Evolutionary conservation across 352 stramenopile species (phyloP).

Genomic region (Blastocystis sp.): DNA sequence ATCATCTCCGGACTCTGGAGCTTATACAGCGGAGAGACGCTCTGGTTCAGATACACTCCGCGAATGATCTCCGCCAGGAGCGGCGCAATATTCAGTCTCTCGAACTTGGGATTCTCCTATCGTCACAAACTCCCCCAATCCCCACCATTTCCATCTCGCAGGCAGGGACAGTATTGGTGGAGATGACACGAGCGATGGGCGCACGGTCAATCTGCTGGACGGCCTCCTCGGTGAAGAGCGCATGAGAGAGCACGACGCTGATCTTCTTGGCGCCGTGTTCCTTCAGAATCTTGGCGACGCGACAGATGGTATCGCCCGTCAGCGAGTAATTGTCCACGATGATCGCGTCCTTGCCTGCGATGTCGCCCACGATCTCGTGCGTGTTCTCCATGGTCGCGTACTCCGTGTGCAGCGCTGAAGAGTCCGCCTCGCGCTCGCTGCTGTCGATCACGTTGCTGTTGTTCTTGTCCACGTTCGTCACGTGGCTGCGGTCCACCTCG

Average conservation of each 20-base stretch:
- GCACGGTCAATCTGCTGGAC: constrained; percentile 56
- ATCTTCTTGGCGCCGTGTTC: constrained; percentile 52
- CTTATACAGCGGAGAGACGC: constrained; percentile 26
- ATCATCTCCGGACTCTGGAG: background rate
- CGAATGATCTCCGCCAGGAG: constrained; percentile 51
- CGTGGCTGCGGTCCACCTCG: constrained; percentile 19
- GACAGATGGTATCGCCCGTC: constrained; percentile 54
- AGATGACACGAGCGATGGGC: constrained; percentile 45
- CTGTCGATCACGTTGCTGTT: constrained; percentile 51
- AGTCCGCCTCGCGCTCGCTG: constrained; percentile 33
- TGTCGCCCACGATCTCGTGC: constrained; percentile 57
- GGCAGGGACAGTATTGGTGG: constrained; percentile 40
- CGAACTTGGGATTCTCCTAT: constrained; percentile 55
- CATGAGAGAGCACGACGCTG: constrained; percentile 56
- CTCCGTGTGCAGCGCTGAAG: background rate
- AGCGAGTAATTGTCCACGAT: constrained; percentile 58
- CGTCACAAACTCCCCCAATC: background rate
- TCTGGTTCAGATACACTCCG: constrained; percentile 46
- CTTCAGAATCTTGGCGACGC: constrained; percentile 56
- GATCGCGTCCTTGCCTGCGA: constrained; percentile 57
- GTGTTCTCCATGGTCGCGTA: constrained; percentile 29
- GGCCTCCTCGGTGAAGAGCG: constrained; percentile 57
- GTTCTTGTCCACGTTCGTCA: constrained; percentile 54
- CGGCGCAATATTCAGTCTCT: constrained; percentile 48
- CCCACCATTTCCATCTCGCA: constrained; percentile 32